Evolutionary conservation across 768 basidiomycete species (phyloP), one percentile per base, ranked within the genome.

Genomic region (Baorangia bicolor): DNA sequence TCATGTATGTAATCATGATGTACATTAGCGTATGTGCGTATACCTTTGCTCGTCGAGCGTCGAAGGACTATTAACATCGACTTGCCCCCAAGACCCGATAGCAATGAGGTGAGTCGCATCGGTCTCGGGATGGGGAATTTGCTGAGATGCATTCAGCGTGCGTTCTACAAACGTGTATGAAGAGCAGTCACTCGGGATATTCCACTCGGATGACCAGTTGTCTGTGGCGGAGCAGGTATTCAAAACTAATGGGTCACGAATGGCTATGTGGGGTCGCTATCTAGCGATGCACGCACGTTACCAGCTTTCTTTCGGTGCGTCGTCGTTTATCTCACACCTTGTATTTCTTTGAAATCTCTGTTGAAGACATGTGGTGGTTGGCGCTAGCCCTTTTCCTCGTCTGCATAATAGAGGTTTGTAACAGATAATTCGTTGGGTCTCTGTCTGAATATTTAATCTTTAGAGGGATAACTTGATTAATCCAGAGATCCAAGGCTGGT

Each of bases 331-430:
- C 49, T n/a, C 8, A 21, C 13, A 1, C n/a, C 5, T 20, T 2
- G 18, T 49, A n/a, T 33, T 31, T 30, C 45, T 16, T 45, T 59
- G 10, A 55, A 56, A 39, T 45, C 16, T n/a, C 31, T 13, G 41
- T 44, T n/a, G 14, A 59, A 94, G 95, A 97, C 72, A 93, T 98
- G 83, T 97, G 95, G 96, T 97, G 94, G 94, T 71, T 98, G 21
- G 89, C 67, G 7, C 23, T 92, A 13, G 93, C 92, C 0, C 71
- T 98, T 13, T 94, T 94, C 73, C 71, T 97, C 2, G 78, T 98
- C 38, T 98, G 95, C 68, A 96, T 98, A 60, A 86, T 97, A 58
- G 97, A 98, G 81, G 92, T 91, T 57, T 56, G 80, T 60, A 18
- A 37, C 23, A 10, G 41, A 53, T 20, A 9, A 23, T 14, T 30